Evolutionary conservation across 805 yeast genomes (phyloP), one percentile per base, ranked within the genome.

Genomic region (Lipomyces lipofer): DNA sequence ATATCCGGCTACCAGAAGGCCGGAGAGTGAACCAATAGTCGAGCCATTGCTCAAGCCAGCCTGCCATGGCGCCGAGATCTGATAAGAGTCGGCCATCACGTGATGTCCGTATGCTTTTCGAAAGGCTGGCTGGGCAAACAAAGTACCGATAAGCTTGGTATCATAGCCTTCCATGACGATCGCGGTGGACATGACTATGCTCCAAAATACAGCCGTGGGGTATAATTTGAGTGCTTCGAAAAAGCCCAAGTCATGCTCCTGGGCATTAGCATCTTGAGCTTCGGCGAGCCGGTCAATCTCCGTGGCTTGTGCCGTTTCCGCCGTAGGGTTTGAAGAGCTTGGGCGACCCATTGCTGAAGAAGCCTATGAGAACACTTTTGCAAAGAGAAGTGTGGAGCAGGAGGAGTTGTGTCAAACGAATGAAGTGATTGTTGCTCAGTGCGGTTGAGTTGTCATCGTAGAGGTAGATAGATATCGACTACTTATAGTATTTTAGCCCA

Each of bases 151-250:
- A 44, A 78, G 64, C 40, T 68, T 67, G 15, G 69, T 63, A 59
- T 78, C 82, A 64, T 75, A 78, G 15, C 80, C 81, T 59, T 75
- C 81, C 81, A 77, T 77, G 48, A 77, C 61, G 50, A 78, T 66
- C 21, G 77, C 72, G 4, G 73, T 60, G 3, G 79, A 74, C 32
- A 78, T 63, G 27, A 76, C 63, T 13, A 76, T 56, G 2, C 80
- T 73, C 82, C 81, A 78, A 36, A 70, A 54, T 1, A 71, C 73
- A 7, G 80, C 79, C 49, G 66, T 69, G 15, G 77, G 78, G 60
- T 75, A 74, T 13, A 68, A 67, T 49, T 63, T 67, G 35, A 75
- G 32, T 33, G 75, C 78, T 51, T 71, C 68, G 24, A 56, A 10
- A 3, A 67, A 48, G 3, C 69, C 43, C 69, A 68, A 64, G 13